Percentiles rank a stretch among this genome's conserved stretches.
Conservation (phyloP, 441 rosid genomes). For the Adansonia madagascariensis region DNA sequence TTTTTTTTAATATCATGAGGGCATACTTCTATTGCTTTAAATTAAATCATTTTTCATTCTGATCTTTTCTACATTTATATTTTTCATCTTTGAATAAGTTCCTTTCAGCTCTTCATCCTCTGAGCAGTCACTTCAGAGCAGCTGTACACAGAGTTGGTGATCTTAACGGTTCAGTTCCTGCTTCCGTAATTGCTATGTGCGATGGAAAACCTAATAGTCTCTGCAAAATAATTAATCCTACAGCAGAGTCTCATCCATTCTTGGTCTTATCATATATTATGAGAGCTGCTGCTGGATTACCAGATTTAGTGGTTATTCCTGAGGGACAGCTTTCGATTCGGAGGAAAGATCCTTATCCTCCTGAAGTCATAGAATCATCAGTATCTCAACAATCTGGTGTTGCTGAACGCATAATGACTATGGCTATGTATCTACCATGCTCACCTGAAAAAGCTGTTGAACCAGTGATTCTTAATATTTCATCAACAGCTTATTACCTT, state of each 20-base stretch:
- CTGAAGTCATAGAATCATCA: slow-evolving; percentile 48
- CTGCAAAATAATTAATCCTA: slow-evolving; percentile 70
- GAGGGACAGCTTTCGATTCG: slow-evolving; percentile 56
- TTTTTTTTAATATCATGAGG: background rate
- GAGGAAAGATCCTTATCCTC: slow-evolving; percentile 62
- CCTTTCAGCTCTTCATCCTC: slow-evolving; percentile 67
- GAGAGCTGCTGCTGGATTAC: slow-evolving; percentile 67
- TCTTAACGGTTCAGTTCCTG: slow-evolving; percentile 68
- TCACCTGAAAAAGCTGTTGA: slow-evolving; percentile 49
- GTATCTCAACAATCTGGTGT: slow-evolving; percentile 45
- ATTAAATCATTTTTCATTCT: slow-evolving; percentile 1
- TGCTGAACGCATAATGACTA: slow-evolving; percentile 34
- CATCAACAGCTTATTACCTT: slow-evolving; percentile 62
- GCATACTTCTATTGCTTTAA: background rate
- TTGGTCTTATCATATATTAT: slow-evolving; percentile 60
- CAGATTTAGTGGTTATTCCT: slow-evolving; percentile 47
- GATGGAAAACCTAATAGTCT: slow-evolving; percentile 68
- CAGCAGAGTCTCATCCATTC: slow-evolving; percentile 64
- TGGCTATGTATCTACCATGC: slow-evolving; percentile 63
- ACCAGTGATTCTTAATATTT: slow-evolving; percentile 48
- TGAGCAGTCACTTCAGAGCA: slow-evolving; percentile 85
- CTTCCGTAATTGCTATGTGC: slow-evolving; percentile 69
- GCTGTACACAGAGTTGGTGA: slow-evolving; percentile 65
- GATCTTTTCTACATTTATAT: slow-evolving; percentile 15
- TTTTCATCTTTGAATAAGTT: slow-evolving; percentile 51